These are phyloP conservation scores for Middelhovenomyces tepae DNA, from an alignment of 805 yeast species.

Conservation along the genomic window DNA sequence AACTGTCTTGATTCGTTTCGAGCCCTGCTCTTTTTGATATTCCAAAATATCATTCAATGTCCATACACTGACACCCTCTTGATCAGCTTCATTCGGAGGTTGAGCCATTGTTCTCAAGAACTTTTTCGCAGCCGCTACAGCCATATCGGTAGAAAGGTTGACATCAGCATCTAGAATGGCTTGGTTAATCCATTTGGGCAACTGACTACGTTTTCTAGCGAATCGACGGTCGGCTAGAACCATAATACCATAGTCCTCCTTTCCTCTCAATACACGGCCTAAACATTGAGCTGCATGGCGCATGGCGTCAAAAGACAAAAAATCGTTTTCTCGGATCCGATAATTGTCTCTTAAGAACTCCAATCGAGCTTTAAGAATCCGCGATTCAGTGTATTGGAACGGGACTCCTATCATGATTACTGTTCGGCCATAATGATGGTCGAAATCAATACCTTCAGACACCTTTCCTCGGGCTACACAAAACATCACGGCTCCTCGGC, in stretches of 20 bases:
- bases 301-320: conserved; percentile 97
- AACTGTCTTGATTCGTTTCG: too few relatives aligned
- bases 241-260: conserved; percentile 98
- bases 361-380: conserved; percentile 87
- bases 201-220: conserved; percentile 71
- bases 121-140: conserved; percentile 86
- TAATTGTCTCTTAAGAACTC: conserved; percentile 90
- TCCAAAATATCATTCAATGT: conserved; percentile 37
- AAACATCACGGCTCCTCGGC: conserved; percentile 91
- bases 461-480: conserved; percentile 99
- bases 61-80: conserved; percentile 95
- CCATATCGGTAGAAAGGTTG: conserved; percentile 94
- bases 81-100: conserved; percentile 81
- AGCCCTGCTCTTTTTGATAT: conserved; percentile 14
- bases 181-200: conserved; percentile 97
- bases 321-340: conserved; percentile 89
- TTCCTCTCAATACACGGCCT: conserved; percentile 95
- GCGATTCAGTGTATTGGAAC: conserved; percentile 95
- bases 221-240: conserved; percentile 93
- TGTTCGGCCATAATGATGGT: conserved; percentile 95
- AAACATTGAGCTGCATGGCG: conserved; percentile 98
- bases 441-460: conserved; percentile 98
- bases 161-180: conserved; percentile 86
- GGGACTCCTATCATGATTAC: conserved; percentile 99
- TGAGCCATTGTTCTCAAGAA: conserved; percentile 91